Evolutionary conservation across 352 stramenopile genomes (phyloP).

Genomic region (Ophiocytium majus): DNA sequence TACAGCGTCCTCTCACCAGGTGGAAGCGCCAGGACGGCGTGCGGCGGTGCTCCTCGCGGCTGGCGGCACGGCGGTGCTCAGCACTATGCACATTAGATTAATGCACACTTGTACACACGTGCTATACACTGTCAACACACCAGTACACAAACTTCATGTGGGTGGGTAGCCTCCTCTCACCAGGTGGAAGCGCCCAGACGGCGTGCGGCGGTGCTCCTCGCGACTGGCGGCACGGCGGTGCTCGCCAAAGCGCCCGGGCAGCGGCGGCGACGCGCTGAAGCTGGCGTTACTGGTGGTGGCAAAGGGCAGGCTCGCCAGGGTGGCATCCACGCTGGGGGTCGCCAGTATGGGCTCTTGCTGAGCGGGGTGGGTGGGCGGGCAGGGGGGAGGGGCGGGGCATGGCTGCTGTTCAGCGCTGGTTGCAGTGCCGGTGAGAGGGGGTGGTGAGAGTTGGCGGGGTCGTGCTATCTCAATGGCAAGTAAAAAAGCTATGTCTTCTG

Average conservation of each 20-base stretch:
- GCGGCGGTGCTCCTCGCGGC: too few species aligned
- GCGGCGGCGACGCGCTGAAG: not conserved
- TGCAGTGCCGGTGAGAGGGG: too few species aligned
- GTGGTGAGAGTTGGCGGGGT: too few species aligned
- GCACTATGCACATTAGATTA: too few species aligned
- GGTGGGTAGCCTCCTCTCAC: not conserved
- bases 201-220: not conserved
- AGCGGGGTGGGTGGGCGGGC: not conserved
- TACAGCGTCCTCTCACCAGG: not conserved
- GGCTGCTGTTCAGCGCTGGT: too few species aligned
- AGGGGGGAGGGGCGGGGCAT: not conserved
- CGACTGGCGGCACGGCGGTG: not conserved
- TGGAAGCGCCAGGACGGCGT: too few species aligned
- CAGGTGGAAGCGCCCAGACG: conserved; percentile 2
- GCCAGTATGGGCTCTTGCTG: not conserved
- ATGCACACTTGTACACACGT: too few species aligned
- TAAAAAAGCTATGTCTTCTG: too few species aligned
- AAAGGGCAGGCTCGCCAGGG: not conserved
- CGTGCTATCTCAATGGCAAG: too few species aligned
- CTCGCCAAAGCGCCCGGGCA: not conserved
- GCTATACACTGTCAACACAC: too few species aligned
- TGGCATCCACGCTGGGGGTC: not conserved
- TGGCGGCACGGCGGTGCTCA: not conserved
- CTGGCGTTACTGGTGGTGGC: not conserved
- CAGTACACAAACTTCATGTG: not conserved